Evolutionary conservation across 2,329 filamentous ascomycete genomes (phyloP), one percentile per base, ranked within the genome.

Genomic region (Fusarium agapanthi): DNA sequence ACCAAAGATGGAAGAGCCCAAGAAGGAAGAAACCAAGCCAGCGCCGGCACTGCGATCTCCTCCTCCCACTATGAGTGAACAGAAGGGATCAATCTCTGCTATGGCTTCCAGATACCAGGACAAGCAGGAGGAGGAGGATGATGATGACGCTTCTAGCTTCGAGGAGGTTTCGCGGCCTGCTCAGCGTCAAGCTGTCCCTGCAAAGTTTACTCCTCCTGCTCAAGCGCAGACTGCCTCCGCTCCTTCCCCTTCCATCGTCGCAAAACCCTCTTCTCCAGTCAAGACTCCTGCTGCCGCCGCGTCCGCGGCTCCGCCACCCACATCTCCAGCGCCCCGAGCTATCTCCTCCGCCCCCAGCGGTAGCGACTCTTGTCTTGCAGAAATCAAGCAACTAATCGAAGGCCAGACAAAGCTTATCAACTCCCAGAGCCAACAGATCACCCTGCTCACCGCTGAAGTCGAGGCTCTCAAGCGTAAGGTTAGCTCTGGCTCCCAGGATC

Each of bases 101-200:
- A 92, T 96, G 87, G 95, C 95, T 15, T 91, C 89, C 81, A 97
- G 93, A 82, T 98, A 93, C 83, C 92, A 94, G 76, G 95, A 97
- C 80, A 86, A 92, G 54, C 86, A 88, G 28, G 84, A 85, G 32
- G 89, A 91, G 2, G 89, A 89, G 2, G 87, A 88, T 5, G 86
- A 88, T 4, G 86, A 91, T 51, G 92, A 93, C 65, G 87, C 88
- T 34, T 95, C 93, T 2, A 94, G 92, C 83, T 98, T 98, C 75
- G 95, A 98, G 79, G 94, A 97, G 79, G 88, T 96, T 37, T 82
- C 92, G 37, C 94, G 94, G 79, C 93, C 94, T 26, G 84, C 89
- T 16, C 92, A 93, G 75, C 91, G 92, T 51, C 84, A 84, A 28
- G 77, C 83, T 51, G 80, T 80, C 34, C 76, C 79, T 32, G 85